Conservation (phyloP, 768 basidiomycete species). For the Lyophyllum shimeji region DNA sequence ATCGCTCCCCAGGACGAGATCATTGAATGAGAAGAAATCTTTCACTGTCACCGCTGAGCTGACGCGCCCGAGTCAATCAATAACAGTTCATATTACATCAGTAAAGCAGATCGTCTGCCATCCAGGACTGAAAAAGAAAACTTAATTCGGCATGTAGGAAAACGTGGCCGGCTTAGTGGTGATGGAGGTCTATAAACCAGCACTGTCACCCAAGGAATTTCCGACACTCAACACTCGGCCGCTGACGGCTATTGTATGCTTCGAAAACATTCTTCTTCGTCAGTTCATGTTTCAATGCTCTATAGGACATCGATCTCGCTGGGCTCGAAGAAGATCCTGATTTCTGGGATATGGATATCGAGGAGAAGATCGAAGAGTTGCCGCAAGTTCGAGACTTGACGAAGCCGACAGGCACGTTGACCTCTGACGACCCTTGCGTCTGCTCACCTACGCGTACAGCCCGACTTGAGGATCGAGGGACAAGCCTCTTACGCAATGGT, state of each 20-base stretch:
- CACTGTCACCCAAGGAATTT: conserved; percentile 51
- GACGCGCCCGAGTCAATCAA: conserved; percentile 72
- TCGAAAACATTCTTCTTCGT: neutral
- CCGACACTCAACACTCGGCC: conserved; percentile 75
- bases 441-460: neutral
- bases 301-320: conserved; percentile 63
- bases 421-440: neutral
- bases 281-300: neutral
- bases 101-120: conserved; percentile 37
- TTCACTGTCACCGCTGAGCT: conserved; percentile 63
- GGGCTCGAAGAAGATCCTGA: conserved; percentile 69
- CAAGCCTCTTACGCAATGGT: neutral
- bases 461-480: neutral
- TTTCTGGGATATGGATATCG: conserved; percentile 61
- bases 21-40: conserved; percentile 54
- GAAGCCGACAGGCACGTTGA: conserved; percentile 20
- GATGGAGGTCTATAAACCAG: conserved; percentile 55
- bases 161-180: conserved; percentile 66
- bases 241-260: conserved; percentile 51
- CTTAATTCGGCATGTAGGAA: conserved; percentile 53
- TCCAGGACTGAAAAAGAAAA: neutral
- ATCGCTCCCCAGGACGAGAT: conserved; percentile 56
- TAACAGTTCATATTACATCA: conserved; percentile 60
- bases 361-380: conserved; percentile 33
- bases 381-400: conserved; percentile 35